Conservation (phyloP, 805 yeast genomes). For the Ogataea trehalophila region DNA sequence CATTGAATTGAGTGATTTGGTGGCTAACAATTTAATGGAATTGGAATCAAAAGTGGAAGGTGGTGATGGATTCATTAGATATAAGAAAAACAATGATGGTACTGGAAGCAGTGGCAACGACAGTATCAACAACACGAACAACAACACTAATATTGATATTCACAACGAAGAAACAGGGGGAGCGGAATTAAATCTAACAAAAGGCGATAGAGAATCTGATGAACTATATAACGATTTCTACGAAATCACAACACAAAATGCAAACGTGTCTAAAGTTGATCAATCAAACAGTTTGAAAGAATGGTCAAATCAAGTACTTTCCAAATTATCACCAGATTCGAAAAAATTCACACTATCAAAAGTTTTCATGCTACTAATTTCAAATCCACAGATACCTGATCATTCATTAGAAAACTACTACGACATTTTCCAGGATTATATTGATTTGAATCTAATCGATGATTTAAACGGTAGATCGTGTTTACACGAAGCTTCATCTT, state of each 20-base stretch:
- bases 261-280: conserved; percentile 34
- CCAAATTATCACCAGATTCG: conserved; percentile 36
- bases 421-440: conserved; percentile 43
- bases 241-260: conserved; percentile 30
- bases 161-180: conserved; percentile 2
- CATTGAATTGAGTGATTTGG: conserved; percentile 75
- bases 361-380: conserved; percentile 65
- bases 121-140: neutral
- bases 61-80: conserved; percentile 24
- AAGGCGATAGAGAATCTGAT: conserved; percentile 42
- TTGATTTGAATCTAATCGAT: conserved; percentile 61
- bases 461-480: conserved; percentile 71
- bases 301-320: conserved; percentile 41
- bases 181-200: neutral
- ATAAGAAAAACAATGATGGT: conserved; percentile 13
- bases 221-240: conserved; percentile 67
- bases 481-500: conserved; percentile 60
- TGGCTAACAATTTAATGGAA: conserved; percentile 63
- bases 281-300: conserved; percentile 26
- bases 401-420: conserved; percentile 47
- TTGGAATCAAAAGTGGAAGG: conserved; percentile 63
- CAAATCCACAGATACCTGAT: conserved; percentile 63
- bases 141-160: neutral
- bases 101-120: conserved; percentile 5
- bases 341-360: conserved; percentile 53